Percentiles rank a stretch among this genome's conserved stretches.
Conservation (phyloP, 371 early-diverging fungal species). For the Coelomomyces lativittatus region DNA sequence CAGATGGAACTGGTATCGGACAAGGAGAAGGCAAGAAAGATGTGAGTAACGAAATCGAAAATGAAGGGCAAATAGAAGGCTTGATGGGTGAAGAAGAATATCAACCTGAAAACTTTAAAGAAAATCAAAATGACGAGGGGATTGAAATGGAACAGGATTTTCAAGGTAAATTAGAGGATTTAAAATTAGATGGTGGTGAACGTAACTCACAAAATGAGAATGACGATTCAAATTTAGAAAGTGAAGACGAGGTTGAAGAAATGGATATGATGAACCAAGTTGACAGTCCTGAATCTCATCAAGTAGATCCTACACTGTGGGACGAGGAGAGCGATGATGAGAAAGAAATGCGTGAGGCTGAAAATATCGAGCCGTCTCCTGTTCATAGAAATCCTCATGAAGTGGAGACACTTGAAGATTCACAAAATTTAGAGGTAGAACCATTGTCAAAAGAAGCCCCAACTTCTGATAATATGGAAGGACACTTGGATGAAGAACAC, state of each 20-base stretch:
- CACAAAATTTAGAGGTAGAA: constrained; percentile 15
- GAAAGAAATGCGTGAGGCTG: constrained; percentile 42
- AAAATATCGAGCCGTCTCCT: constrained; percentile 24
- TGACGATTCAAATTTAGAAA: constrained; percentile 30
- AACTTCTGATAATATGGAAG: constrained; percentile 25
- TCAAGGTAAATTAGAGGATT: constrained; percentile 79
- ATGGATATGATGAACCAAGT: constrained; percentile 63
- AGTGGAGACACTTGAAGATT: constrained; percentile 35
- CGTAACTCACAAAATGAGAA: constrained; percentile 35
- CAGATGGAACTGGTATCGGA: constrained; percentile 76
- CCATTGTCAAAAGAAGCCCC: constrained; percentile 18
- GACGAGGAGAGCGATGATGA: constrained; percentile 61
- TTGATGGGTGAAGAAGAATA: constrained; percentile 52
- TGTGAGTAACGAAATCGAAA: constrained; percentile 87
- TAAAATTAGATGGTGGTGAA: constrained; percentile 19
- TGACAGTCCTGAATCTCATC: constrained; percentile 67
- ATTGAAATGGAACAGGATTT: constrained; percentile 92
- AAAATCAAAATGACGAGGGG: constrained; percentile 74
- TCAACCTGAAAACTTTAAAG: constrained; percentile 24
- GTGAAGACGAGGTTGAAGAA: constrained; percentile 17
- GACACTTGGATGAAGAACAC: constrained; percentile 5
- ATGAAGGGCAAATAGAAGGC: constrained; percentile 84
- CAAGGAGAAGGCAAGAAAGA: constrained; percentile 87
- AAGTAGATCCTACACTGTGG: constrained; percentile 94
- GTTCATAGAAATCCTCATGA: constrained; percentile 8